Evolutionary conservation across 2,329 filamentous ascomycete species (phyloP), one percentile per base, ranked within the genome.

Genomic region (Apiospora marii): DNA sequence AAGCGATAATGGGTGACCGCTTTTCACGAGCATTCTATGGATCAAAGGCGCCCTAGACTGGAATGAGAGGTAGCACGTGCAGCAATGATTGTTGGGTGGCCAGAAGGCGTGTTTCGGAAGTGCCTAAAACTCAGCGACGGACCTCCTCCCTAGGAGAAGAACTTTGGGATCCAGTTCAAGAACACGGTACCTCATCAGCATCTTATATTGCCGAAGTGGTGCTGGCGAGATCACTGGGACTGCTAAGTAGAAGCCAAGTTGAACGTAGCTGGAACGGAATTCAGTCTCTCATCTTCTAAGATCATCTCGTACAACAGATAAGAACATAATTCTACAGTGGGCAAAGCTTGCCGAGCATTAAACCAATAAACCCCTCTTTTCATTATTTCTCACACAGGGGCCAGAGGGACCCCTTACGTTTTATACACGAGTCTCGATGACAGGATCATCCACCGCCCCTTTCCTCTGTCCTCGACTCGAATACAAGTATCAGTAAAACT

Each of bases 321-420:
- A 12, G 19, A 22, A 22, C 34, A 22, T 5, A 51, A 13, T 51
- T 41, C 19, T 64, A 64, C 58, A 64, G 10, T 22, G 19, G 24
- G 58, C 22, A 64, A 64, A 4, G n/a, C 16, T 13, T 64, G 58
- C 58, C 22, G 19, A 41, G 34, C 19, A 64, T 19, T 30, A 61
- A 61, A n/a, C 67, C 67, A 27, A 68, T 19, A 5, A 68, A 48
- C 19, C 67, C 24, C 43, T 41, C 30, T 68, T 67, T 68, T 68
- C 44, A 68, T 46, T 68, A 68, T 46, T 68, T 68, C 67, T 68
- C 41, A 68, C 44, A 68, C 41, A 68, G 44, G 64, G n/a, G 67
- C 67, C 19, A 30, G 41, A 44, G 43, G 14, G 44, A 7, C 67
- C 67, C 43, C 24, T n/a, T 68, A 27, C 7, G 41, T 68, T 68